Base-by-base conservation (phyloP, 2,329 filamentous ascomycete genomes). In the Volutella citrinella region DNA sequence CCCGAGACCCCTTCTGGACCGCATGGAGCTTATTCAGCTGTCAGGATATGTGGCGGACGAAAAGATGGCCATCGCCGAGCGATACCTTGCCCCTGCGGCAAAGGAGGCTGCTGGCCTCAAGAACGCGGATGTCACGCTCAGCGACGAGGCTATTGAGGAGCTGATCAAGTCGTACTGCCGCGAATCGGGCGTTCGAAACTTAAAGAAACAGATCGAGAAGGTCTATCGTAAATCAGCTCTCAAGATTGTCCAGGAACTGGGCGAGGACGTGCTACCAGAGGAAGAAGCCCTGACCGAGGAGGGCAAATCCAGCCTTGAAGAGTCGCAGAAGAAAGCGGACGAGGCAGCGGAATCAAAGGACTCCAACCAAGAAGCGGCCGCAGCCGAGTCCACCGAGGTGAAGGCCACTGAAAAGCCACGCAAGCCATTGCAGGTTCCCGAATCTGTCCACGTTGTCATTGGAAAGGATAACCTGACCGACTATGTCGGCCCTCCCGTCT, bases 191-290 rank as follows among this genome's bases (percentile, higher is more conserved):
- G 94, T 98, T 8, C 84, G 93, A 48, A 98, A 98, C 57, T 69
- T 98, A 42, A 98, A 98, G 77, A 97, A 98, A 71, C 91, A 97
- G 62, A 98, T 98, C 43, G 93, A 98, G 63, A 98, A 98, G 70
- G 88, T 98, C 4, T 98, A 96, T 66, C 82, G 93, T 38, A 98
- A 98, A 65, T 89, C 91, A 11, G 94, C 93, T 1, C 73, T 98
- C 43, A 97, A 96, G 67, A 98, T 98, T 48, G 91, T 98, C 10
- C 85, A 91, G 59, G 90, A 97, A 44, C 74, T 97, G 11, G 91
- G 91, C 30, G 90, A 96, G 55, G 83, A 88, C 6, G 86, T 74
- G 2, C 65, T 95, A 3, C 76, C 85, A 4, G 90, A 96, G 57
- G 80, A 85, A 15, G 80, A 87, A 44, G 89, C 87, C 6, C 65